These are phyloP conservation scores for Solanum verrucosum DNA, from an alignment of 257 asterid species.

Conservation along the genomic window DNA sequence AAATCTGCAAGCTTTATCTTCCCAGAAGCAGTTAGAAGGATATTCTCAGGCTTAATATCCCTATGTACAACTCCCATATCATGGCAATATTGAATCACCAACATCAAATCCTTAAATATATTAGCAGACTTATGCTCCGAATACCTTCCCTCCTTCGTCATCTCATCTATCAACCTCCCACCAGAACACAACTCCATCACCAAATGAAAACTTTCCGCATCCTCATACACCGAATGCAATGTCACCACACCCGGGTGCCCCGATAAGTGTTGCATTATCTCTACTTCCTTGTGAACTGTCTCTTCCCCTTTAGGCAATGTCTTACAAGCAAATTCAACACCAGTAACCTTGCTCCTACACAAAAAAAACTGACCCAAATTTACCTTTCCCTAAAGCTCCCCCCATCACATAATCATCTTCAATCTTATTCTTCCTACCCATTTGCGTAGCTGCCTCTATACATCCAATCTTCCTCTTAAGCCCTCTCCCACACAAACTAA, in stretches of 20 bases:
- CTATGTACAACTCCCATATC: conserved; percentile 48
- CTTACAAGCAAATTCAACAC: conserved; percentile 34
- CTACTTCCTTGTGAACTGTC: conserved; percentile 38
- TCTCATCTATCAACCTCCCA: conserved; percentile 43
- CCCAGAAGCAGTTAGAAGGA: conserved; percentile 34
- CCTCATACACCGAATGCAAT: conserved; percentile 34
- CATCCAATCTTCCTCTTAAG: conserved; percentile 39
- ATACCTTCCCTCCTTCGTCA: conserved; percentile 21
- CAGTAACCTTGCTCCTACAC: conserved; percentile 28
- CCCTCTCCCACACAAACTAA: conserved; percentile 25
- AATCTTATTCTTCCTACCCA: conserved; percentile 35
- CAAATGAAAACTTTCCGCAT: conserved; percentile 30
- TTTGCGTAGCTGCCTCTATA: conserved; percentile 31
- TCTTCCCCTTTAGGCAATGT: conserved; percentile 39
- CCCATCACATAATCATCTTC: conserved; percentile 30
- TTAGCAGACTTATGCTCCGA: conserved; percentile 38
- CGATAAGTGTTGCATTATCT: conserved; percentile 44
- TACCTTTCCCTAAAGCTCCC: conserved; percentile 30
- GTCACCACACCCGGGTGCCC: conserved; percentile 39
- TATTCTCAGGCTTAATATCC: conserved; percentile 43
- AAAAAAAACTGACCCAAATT: conserved; percentile 35
- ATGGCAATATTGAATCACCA: conserved; percentile 40
- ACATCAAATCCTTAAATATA: conserved; percentile 36
- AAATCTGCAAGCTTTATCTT: conserved; percentile 44
- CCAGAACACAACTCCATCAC: conserved; percentile 45